Base-by-base conservation (phyloP, 345 rosid species). In the Pistacia integerrima region DNA sequence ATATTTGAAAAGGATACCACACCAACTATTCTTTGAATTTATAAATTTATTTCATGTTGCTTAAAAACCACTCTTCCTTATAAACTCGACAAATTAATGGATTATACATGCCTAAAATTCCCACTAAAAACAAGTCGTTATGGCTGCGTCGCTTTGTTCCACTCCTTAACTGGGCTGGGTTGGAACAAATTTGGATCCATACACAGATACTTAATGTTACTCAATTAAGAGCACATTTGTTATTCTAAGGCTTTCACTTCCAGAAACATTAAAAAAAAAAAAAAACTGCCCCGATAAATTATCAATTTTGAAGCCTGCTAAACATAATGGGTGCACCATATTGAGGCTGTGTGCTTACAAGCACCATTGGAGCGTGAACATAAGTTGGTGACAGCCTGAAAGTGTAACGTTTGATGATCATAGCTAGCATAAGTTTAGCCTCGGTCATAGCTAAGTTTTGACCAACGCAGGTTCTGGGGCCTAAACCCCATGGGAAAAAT, bases 291-390 rank as follows among this genome's bases (percentile, higher is more conserved):
- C 44, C 56, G 1, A 22, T 1, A 30, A 62, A 4, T 17, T 11
- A 64, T 70, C 75, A 80, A 67, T 56, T 30, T 11, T n/a, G 36
- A 35, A 79, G 83, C 85, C 79, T 92, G 61, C 67, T 82, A 51
- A 93, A 80, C 64, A 94, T 81, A 30, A 92, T 78, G 35, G 86
- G 97, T 13, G 92, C 88, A 74, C 97, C 98, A 36, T 86, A 35
- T 75, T 90, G 94, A 33, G 97, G 97, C 77, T 86, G 89, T 84
- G 83, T 56, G 62, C 80, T 87, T 59, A 90, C 78, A 49, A 81
- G 36, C 72, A 80, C 68, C 82, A 85, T 76, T 1, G 97, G 98
- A 44, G 97, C 91, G 79, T 92, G 98, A 67, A 82, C 88, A 65
- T 92, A 94, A 5, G 88, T 86, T 0, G 93, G 88, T 10, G 97